Evolutionary conservation across 257 asterid species (phyloP), one percentile per base, ranked within the genome.

Genomic region (Linaria vulgaris): DNA sequence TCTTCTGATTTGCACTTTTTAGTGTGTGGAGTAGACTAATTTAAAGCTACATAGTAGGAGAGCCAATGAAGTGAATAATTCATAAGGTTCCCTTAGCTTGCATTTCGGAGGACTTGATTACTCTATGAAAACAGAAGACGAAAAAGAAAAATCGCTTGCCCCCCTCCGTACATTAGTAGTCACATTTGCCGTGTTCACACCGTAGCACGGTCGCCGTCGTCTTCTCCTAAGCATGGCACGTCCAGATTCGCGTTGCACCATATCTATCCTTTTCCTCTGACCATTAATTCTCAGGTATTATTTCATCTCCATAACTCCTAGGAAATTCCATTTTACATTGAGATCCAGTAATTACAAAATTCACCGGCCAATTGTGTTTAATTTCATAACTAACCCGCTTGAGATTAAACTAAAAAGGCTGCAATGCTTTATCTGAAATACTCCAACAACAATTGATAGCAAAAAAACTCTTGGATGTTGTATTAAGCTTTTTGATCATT

Each of bases 281-380:
- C 44, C n/a, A n/a, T n/a, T n/a, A 37, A 20, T 19, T 58, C 13
- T 22, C n/a, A 57, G 48, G 63, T 57, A 57, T 3, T 57, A 7
- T 15, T 19, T 27, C 31, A 11, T 3, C 5, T 57, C 48, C n/a
- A 15, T n/a, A n/a, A n/a, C n/a, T n/a, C n/a, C n/a, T n/a, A n/a
- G n/a, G n/a, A n/a, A n/a, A n/a, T n/a, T n/a, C n/a, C n/a, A n/a
- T n/a, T n/a, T n/a, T n/a, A n/a, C n/a, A n/a, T n/a, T n/a, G n/a
- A n/a, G n/a, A n/a, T n/a, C n/a, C n/a, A n/a, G n/a, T n/a, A n/a
- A n/a, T n/a, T n/a, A n/a, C n/a, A n/a, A n/a, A n/a, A n/a, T n/a
- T n/a, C n/a, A n/a, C n/a, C n/a, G n/a, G n/a, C n/a, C n/a, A n/a
- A n/a, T n/a, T n/a, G n/a, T n/a, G n/a, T n/a, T n/a, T n/a, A n/a